Evolutionary conservation across 1,284 basidiomycete genomes (phyloP), one percentile per base, ranked within the genome.

Genomic region (Apiotrichum gracile): DNA sequence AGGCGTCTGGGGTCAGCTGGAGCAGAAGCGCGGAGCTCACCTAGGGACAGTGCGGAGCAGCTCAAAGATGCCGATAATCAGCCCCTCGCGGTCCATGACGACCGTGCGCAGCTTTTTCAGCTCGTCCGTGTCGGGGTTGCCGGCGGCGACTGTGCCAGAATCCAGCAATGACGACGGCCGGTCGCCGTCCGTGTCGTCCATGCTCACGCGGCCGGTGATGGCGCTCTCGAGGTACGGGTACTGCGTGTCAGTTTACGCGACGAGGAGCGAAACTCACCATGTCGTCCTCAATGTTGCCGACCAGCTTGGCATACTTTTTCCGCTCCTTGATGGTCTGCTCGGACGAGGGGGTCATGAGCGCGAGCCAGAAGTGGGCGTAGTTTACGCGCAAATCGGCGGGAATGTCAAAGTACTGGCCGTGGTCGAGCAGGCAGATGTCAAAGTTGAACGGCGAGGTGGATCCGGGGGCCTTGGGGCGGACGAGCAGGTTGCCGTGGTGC

Each of bases 371-470:
- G 21, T 68, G 64, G 2, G 80, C 79, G 61, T 81, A 81, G 60
- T 80, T 79, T 46, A 77, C 72, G 31, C 92, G 83, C 3, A 96
- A 77, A 25, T 83, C 79, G 25, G 82, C 77, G 49, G 89, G 85
- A 3, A 97, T 78, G 69, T 94, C 91, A 64, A 97, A 96, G 73
- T 96, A 97, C 19, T 73, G 73, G 13, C 79, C 92, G 61, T 96
- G 92, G 66, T 97, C 92, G 51, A 97, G 77, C 1, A 96, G 79
- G 21, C 90, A 91, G 46, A 96, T 86, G 69, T 97, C 93, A 67
- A 97, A 97, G 72, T 94, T 94, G 76, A 88, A 88, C 0, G 89
- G 88, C 6, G 88, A 91, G 51, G 79, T 79, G 1, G 89, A 88
- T 3, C 59, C 62, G 12, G 68, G 60, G 2, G 82, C 80, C 9